A percentile compares a stretch with the other conserved stretches of the same genome.
Evolutionary conservation across 345 rosid genomes (phyloP).

Genomic region (Acer yangbiense): DNA sequence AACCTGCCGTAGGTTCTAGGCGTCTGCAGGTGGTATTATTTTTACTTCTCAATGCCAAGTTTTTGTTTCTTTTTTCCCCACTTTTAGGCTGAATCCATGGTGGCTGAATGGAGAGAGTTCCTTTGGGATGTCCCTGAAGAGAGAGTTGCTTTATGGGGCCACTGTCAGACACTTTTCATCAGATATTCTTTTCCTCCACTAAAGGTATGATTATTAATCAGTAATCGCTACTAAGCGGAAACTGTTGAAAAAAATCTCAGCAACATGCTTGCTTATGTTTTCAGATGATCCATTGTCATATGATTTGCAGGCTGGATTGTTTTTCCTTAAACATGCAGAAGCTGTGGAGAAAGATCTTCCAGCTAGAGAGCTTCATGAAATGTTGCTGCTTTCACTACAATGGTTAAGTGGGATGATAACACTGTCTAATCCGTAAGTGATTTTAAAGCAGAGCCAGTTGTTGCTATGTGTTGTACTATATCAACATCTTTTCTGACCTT

Average conservation of each 20-base stretch:
- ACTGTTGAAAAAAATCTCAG: constrained; percentile 3
- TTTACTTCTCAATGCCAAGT: constrained; percentile 4
- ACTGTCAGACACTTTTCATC: constrained; percentile 89
- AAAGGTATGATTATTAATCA: constrained; percentile 49
- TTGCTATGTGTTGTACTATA: constrained; percentile 4
- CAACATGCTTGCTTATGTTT: constrained; percentile 14
- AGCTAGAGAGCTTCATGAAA: constrained; percentile 84
- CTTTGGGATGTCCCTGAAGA: constrained; percentile 99
- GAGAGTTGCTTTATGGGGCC: constrained; percentile 96
- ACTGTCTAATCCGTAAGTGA: constrained; percentile 74
- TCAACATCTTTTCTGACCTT: constrained; percentile 29
- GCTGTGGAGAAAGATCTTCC: constrained; percentile 95
- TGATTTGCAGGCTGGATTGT: constrained; percentile 78
- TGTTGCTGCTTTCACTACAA: constrained; percentile 87
- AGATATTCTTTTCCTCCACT: constrained; percentile 88
- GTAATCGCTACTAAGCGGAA: neutral
- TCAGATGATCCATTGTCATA: constrained; percentile 12
- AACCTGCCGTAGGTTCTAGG: constrained; percentile 6
- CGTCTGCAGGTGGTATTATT: constrained; percentile 3
- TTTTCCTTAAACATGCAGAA: constrained; percentile 96
- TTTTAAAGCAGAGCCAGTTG: constrained; percentile 22
- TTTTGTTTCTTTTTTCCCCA: constrained; percentile 15
- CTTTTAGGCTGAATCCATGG: constrained; percentile 96
- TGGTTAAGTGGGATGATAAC: constrained; percentile 97
- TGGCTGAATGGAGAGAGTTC: constrained; percentile 98